These are phyloP conservation scores for Geotrichum phurueaensis DNA, from an alignment of 1,139 yeast genomes.

Conservation along the genomic window DNA sequence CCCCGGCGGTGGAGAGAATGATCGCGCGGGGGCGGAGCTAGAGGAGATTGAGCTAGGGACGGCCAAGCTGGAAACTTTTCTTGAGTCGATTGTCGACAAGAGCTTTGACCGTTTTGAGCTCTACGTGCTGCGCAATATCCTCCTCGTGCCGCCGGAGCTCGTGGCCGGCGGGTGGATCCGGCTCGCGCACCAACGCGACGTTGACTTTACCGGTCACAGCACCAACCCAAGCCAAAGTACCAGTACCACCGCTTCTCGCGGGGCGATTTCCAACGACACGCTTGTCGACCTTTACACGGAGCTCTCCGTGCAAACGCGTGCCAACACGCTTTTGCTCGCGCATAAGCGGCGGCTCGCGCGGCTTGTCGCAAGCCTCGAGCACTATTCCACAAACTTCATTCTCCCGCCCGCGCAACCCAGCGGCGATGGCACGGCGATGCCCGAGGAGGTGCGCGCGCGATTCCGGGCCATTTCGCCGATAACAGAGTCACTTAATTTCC, in stretches of 20 bases:
- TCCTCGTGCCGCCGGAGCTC: constrained; percentile 65
- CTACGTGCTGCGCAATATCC: constrained; percentile 70
- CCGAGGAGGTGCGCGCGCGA: not conserved
- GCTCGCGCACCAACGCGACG: constrained; percentile 60
- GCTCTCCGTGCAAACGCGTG: constrained; percentile 2
- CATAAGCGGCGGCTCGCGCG: constrained; percentile 2
- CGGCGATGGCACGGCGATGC: not conserved
- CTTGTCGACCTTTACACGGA: constrained; percentile 2
- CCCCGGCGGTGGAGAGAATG: constrained; percentile 20
- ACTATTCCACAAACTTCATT: not conserved
- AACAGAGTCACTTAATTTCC: constrained; percentile 7
- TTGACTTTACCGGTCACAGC: constrained; percentile 34
- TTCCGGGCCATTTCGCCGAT: constrained; percentile 7
- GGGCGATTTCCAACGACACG: not conserved
- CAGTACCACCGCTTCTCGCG: not conserved
- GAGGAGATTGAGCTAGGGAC: constrained; percentile 68
- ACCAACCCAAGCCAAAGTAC: not conserved
- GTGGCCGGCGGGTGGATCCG: constrained; percentile 61
- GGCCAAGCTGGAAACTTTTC: constrained; percentile 68
- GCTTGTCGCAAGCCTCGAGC: constrained; percentile 5
- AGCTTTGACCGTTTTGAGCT: constrained; percentile 85
- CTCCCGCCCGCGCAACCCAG: not conserved
- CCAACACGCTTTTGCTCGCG: constrained; percentile 1
- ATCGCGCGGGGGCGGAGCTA: constrained; percentile 19
- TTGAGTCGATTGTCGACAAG: constrained; percentile 74